These are phyloP conservation scores for Saraca asoca DNA, from an alignment of 331 rosid species.

Conservation along the genomic window DNA sequence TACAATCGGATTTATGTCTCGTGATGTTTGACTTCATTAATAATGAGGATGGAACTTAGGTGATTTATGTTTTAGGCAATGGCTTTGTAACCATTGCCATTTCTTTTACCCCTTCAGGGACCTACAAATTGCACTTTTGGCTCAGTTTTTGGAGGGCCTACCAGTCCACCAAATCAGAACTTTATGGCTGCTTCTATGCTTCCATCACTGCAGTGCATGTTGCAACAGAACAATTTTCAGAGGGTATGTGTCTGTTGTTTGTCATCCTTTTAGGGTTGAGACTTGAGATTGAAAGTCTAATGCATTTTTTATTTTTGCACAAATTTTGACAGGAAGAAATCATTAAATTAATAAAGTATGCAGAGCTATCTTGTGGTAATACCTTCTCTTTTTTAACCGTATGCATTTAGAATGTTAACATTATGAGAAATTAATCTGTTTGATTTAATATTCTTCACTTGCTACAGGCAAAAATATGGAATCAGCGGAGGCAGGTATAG, in stretches of 20 bases:
- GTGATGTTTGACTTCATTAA: slow-evolving; percentile 34
- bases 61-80: slow-evolving; percentile 54
- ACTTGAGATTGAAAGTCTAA: slow-evolving; percentile 15
- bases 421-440: slow-evolving; percentile 26
- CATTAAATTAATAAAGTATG: slow-evolving; percentile 68
- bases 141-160: slow-evolving; percentile 53
- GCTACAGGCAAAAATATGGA: slow-evolving; percentile 66
- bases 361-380: slow-evolving; percentile 80
- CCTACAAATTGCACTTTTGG: slow-evolving; percentile 46
- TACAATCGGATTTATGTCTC: slow-evolving; percentile 25
- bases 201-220: slow-evolving; percentile 72
- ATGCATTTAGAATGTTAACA: slow-evolving; percentile 11
- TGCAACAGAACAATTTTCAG: slow-evolving; percentile 75
- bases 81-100: slow-evolving; percentile 57
- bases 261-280: slow-evolving; percentile 1
- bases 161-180: slow-evolving; percentile 50
- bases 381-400: slow-evolving; percentile 16
- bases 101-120: slow-evolving; percentile 61
- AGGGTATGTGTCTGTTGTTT: slow-evolving; percentile 54
- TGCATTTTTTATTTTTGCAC: slow-evolving; percentile 18
- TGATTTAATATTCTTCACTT: slow-evolving; percentile 41
- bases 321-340: slow-evolving; percentile 73
- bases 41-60: slow-evolving; percentile 42
- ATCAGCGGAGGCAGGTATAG: slow-evolving; percentile 50
- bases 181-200: slow-evolving; percentile 53